Conservation (phyloP, 2,329 filamentous ascomycete species). For the Exophiala alcalophila region DNA sequence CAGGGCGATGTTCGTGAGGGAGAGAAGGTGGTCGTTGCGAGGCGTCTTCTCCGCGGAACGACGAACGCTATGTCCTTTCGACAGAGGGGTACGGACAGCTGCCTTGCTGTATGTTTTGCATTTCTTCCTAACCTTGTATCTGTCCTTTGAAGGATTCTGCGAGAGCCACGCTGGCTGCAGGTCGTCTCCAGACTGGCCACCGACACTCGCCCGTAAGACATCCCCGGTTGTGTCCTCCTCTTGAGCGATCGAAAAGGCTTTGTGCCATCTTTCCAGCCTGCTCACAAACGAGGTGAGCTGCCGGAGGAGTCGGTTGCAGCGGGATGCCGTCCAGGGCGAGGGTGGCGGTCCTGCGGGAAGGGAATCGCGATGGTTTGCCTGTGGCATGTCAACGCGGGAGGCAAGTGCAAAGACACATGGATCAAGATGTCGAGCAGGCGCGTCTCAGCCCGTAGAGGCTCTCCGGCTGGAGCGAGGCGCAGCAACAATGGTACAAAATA, state of each 20-base stretch:
- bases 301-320: conserved; percentile 17
- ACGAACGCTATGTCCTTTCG: not conserved
- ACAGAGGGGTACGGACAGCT: conserved; percentile 2
- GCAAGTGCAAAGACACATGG: no score
- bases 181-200: not conserved
- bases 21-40: not conserved
- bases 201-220: not conserved
- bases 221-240: not conserved
- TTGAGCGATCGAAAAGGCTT: conserved; percentile 11
- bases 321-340: conserved; percentile 21
- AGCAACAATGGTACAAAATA: no score
- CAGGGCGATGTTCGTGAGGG: not conserved
- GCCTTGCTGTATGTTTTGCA: conserved; percentile 1
- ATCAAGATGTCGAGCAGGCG: no score
- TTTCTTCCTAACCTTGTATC: conserved; percentile 1
- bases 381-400: no score
- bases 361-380: no score
- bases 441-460: no score
- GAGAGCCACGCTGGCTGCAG: not conserved
- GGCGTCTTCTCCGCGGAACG: not conserved
- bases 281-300: conserved; percentile 13
- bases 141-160: not conserved
- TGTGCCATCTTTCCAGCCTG: conserved; percentile 19
- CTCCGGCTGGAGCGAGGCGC: no score
- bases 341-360: conserved; percentile 1